Evolutionary conservation across 2,329 filamentous ascomycete species (phyloP).

Genomic region (Corynespora cassiicola): DNA sequence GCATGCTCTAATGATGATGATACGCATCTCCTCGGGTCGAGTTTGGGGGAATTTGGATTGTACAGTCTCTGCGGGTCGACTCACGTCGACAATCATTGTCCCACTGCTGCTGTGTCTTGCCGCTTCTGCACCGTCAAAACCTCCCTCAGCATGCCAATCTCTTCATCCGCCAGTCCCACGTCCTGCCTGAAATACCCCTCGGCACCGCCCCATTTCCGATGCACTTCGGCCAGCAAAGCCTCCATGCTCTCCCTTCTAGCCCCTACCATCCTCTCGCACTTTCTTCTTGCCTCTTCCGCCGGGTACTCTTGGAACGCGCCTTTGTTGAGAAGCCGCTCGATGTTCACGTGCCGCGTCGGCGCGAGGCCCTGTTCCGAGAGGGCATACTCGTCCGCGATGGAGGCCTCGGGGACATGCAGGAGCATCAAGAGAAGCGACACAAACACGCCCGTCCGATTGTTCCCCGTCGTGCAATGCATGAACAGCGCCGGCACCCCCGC

Average conservation of each 20-base stretch:
- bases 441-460: slow-evolving; percentile 75
- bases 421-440: slow-evolving; percentile 69
- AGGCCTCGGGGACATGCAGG: slow-evolving; percentile 65
- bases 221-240: slow-evolving; percentile 23
- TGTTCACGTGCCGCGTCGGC: slow-evolving; percentile 28
- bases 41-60: too few species aligned
- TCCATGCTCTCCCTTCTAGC: slow-evolving; percentile 45
- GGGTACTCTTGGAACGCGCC: slow-evolving; percentile 52
- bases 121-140: slow-evolving; percentile 15
- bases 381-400: slow-evolving; percentile 67
- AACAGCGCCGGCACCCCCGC: slow-evolving; percentile 57
- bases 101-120: not conserved
- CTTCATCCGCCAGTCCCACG: slow-evolving; percentile 20
- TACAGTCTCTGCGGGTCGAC: too few species aligned
- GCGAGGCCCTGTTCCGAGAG: slow-evolving; percentile 64
- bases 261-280: slow-evolving; percentile 41
- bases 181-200: slow-evolving; percentile 25
- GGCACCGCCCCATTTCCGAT: slow-evolving; percentile 23
- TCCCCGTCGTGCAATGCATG: slow-evolving; percentile 78
- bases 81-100: too few species aligned
- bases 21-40: too few species aligned
- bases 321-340: slow-evolving; percentile 57
- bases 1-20: too few species aligned
- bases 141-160: slow-evolving; percentile 18
- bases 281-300: slow-evolving; percentile 24